Base-by-base conservation (phyloP, 2,329 filamentous ascomycete genomes). In the Daldinia eschscholtzii region DNA sequence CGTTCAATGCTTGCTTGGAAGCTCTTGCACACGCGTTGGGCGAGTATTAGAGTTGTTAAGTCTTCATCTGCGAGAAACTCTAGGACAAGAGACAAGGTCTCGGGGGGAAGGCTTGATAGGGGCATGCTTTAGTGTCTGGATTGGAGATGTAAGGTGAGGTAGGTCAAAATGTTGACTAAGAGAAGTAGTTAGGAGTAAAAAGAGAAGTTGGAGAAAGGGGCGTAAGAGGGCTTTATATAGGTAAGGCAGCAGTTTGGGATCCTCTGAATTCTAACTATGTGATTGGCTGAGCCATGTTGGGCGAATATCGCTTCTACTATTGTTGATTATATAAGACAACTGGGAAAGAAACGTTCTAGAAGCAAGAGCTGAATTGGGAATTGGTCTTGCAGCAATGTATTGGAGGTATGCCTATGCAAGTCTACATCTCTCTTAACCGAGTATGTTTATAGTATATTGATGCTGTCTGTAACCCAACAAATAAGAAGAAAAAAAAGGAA, bases 21-120 rank as follows among this genome's bases (percentile, higher is more conserved):
- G 15, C 23, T 42, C 13, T 39, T 67, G 53, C 59, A 67, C 23
- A 70, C 63, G 2, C 55, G 59, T 48, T 61, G 67, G 6, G 59
- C 58, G 37, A 64, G 26, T 37, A 70, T 56, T 1, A 70, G 39
- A 13, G 67, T 37, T 4, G 57, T 53, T 18, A 70, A 28, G 37
- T 70, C 64, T 20, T 30, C 26, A 2, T 57, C 44, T 35, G 23
- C 60, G n/a, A 70, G 67, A 33, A 42, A 61, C 23, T 67, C 56
- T 39, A 70, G 20, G 39, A 59, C 42, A 3, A 57, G n/a, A n/a
- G 67, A 48, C 9, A 67, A 39, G 7, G 57, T 60, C 53, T 70
- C 67, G 2, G 64, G 20, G 6, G 67, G 67, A 2, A 70, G 37
- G 33, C 13, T 57, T 30, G 41, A 44, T 6, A 70, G 37, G 18